Conservation (phyloP, 2,329 filamentous ascomycete species). For the Orbilia ellipsospora region DNA sequence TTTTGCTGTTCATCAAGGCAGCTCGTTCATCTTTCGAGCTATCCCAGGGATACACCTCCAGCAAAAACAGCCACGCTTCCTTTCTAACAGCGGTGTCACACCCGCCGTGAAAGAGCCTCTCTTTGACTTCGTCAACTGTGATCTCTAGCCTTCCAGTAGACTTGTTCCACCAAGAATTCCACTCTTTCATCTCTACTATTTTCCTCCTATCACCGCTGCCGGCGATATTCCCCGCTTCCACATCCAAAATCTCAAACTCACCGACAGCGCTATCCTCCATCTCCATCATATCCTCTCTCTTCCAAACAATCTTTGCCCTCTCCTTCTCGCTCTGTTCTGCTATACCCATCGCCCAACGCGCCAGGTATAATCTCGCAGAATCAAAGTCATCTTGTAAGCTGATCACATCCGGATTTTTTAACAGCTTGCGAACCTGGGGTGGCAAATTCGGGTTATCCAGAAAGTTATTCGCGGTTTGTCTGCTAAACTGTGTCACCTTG, state of each 20-base stretch:
- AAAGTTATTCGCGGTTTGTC: slow-evolving; percentile 89
- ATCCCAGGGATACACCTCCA: slow-evolving; percentile 94
- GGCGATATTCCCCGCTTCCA: slow-evolving; percentile 74
- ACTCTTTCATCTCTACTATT: slow-evolving; percentile 86
- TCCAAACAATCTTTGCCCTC: slow-evolving; percentile 87
- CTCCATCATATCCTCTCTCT: slow-evolving; percentile 88
- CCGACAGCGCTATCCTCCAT: slow-evolving; percentile 95
- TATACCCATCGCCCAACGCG: slow-evolving; percentile 98
- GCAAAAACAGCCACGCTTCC: slow-evolving; percentile 93
- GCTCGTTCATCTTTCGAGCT: slow-evolving; percentile 86
- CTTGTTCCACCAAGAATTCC: slow-evolving; percentile 88
- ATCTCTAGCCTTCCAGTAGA: slow-evolving; percentile 78
- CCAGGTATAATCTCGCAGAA: slow-evolving; percentile 91
- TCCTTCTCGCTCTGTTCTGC: slow-evolving; percentile 96
- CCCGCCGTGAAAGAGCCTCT: slow-evolving; percentile 95
- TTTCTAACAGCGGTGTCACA: slow-evolving; percentile 91
- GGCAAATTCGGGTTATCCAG: slow-evolving; percentile 91
- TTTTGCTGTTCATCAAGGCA: slow-evolving; percentile 81
- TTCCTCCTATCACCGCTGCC: slow-evolving; percentile 75
- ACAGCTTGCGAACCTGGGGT: slow-evolving; percentile 83
- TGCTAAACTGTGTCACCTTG: slow-evolving; percentile 95
- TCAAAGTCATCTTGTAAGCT: slow-evolving; percentile 97
- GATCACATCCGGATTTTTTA: slow-evolving; percentile 93
- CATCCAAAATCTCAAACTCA: slow-evolving; percentile 91
- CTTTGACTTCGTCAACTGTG: slow-evolving; percentile 92